Evolutionary conservation across 495 filamentous ascomycete species (phyloP).

Genomic region (Tuber indicum): DNA sequence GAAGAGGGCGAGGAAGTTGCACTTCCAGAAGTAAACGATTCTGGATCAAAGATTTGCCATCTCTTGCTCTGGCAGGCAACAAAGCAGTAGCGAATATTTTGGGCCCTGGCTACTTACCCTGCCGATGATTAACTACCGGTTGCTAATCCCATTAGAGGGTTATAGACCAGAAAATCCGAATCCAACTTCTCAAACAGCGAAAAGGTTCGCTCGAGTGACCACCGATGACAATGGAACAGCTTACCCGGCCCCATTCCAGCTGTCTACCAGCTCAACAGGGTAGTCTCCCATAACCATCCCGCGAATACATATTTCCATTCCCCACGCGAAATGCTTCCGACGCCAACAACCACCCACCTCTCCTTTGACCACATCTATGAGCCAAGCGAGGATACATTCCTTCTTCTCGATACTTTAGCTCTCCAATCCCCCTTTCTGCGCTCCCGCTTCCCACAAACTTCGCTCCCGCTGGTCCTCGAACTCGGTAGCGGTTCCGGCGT

Average conservation of each 20-base stretch:
- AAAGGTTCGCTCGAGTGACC: background rate
- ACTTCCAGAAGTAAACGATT: no score
- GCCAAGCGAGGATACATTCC: conserved; percentile 88
- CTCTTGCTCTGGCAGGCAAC: background rate
- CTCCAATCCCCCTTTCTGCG: conserved; percentile 69
- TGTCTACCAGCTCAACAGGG: background rate
- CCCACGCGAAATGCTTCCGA: conserved; percentile 54
- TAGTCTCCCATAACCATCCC: background rate
- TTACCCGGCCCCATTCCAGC: background rate
- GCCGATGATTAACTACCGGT: background rate
- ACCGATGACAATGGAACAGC: background rate
- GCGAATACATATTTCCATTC: background rate
- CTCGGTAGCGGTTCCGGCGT: conserved; percentile 87
- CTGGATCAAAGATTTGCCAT: background rate
- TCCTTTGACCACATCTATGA: conserved; percentile 81
- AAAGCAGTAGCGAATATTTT: background rate
- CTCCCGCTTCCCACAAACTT: conserved; percentile 50
- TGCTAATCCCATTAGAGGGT: background rate
- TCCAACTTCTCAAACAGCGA: background rate
- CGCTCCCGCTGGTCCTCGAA: conserved; percentile 69
- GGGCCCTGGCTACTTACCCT: background rate
- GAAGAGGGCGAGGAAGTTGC: no score
- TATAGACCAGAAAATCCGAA: background rate
- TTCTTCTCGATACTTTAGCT: conserved; percentile 91
- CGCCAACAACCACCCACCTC: conserved; percentile 84